Evolutionary conservation across 306 rosid species (phyloP).

Genomic region (Spatholobus suberectus): DNA sequence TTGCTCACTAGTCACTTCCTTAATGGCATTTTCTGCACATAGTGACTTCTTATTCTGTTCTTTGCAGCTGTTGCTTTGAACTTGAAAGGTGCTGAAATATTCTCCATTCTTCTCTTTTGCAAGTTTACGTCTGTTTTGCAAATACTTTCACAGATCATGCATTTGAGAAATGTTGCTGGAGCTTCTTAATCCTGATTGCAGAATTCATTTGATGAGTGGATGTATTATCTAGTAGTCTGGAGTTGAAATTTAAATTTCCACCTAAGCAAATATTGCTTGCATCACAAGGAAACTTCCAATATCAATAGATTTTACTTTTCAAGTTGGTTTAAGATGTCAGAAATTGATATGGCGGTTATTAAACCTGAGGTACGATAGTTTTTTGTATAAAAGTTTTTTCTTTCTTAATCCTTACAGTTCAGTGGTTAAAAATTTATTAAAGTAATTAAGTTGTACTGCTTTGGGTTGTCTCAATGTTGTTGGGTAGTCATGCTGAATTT

Average conservation of each 20-base stretch:
- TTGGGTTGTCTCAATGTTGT: not conserved
- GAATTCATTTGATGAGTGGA: conserved; percentile 19
- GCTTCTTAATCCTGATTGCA: not conserved
- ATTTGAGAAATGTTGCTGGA: conserved; percentile 30
- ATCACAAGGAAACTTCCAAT: not conserved
- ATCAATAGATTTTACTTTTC: conserved; percentile 26
- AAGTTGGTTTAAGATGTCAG: conserved; percentile 70
- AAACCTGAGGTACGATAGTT: conserved; percentile 76
- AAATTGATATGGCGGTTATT: conserved; percentile 73
- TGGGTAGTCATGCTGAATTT: conserved; percentile 16
- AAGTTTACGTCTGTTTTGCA: conserved; percentile 1
- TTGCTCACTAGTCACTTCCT: not conserved
- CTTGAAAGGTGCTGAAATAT: conserved; percentile 22
- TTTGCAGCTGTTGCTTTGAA: conserved; percentile 8
- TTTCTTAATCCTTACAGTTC: conserved; percentile 2
- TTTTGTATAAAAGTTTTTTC: not conserved
- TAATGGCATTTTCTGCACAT: not conserved
- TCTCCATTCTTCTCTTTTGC: conserved; percentile 27
- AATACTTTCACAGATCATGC: conserved; percentile 30
- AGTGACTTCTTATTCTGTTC: conserved; percentile 33
- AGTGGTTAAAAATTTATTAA: not conserved
- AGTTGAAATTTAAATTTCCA: conserved; percentile 24
- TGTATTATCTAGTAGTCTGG: conserved; percentile 24
- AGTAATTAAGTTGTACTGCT: not conserved
- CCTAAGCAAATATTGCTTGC: conserved; percentile 31